These are phyloP conservation scores for Apiospora saccharicola DNA, from an alignment of 2,329 filamentous ascomycete genomes.

Conservation along the genomic window DNA sequence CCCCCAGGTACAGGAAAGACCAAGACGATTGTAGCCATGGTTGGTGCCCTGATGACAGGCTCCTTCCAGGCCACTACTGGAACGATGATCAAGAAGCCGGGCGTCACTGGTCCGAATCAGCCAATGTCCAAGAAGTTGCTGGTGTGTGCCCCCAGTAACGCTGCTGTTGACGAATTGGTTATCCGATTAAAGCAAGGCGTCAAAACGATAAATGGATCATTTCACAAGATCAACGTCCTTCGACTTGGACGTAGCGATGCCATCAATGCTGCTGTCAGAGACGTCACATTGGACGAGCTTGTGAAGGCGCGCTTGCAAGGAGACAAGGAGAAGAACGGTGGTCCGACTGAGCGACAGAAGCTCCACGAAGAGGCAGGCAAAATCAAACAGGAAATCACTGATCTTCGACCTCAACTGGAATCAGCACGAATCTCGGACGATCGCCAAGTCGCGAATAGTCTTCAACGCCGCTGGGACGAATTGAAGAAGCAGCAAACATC, in stretches of 20 bases:
- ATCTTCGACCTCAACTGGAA: constrained; percentile 76
- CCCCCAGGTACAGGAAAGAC: constrained; percentile 98
- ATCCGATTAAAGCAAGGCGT: constrained; percentile 90
- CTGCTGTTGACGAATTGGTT: constrained; percentile 94
- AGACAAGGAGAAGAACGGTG: constrained; percentile 65
- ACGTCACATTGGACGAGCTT: constrained; percentile 92
- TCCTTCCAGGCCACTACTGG: constrained; percentile 52
- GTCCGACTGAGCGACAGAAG: constrained; percentile 63
- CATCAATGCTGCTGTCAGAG: constrained; percentile 86
- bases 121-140: constrained; percentile 79
- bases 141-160: constrained; percentile 98
- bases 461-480: constrained; percentile 80
- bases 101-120: constrained; percentile 44
- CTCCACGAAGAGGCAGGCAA: constrained; percentile 70
- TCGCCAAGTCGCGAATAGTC: constrained; percentile 53
- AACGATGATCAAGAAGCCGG: constrained; percentile 53
- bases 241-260: constrained; percentile 90
- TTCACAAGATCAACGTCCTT: constrained; percentile 83
- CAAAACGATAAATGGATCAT: constrained; percentile 75
- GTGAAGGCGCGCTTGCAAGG: constrained; percentile 77
- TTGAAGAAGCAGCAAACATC: constrained; percentile 78
- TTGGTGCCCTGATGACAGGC: constrained; percentile 81
- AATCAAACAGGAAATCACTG: constrained; percentile 77
- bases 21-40: constrained; percentile 96
- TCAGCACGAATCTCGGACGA: constrained; percentile 66